phyloP scores from a whole-genome alignment of 108 stramenopile genomes.

The Fragilariopsis cylindrus region DNA sequence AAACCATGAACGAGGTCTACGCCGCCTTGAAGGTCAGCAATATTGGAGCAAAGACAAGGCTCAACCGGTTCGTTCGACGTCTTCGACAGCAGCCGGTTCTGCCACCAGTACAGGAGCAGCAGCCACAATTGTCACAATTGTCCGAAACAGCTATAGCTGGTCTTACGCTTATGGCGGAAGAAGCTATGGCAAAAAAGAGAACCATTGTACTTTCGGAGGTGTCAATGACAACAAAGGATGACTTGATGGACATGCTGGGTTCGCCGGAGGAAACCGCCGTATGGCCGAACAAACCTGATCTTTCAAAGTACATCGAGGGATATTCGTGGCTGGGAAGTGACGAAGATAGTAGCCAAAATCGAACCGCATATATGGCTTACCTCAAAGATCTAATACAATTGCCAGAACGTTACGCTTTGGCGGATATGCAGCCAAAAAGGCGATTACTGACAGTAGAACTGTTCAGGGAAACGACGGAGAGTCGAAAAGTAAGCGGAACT shows the following conservation, averaged over 20 bases:
- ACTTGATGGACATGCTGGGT: slow-evolving; percentile 6
- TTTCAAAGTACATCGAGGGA: background rate
- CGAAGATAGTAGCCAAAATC: slow-evolving; percentile 11
- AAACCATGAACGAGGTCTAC: too few species aligned
- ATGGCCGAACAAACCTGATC: slow-evolving; percentile 10
- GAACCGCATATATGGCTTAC: slow-evolving; percentile 14
- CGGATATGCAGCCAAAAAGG: slow-evolving; percentile 12
- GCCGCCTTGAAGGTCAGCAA: too few species aligned
- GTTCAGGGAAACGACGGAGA: background rate
- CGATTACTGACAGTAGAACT: background rate
- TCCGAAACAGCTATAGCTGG: background rate
- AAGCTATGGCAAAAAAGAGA: slow-evolving; percentile 2
- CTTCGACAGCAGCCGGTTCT: too few species aligned
- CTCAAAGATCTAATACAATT: background rate
- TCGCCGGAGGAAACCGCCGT: background rate
- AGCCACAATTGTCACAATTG: too few species aligned
- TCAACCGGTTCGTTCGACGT: too few species aligned
- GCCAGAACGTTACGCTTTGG: slow-evolving; percentile 6
- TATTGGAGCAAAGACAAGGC: too few species aligned
- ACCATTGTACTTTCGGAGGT: slow-evolving; percentile 10
- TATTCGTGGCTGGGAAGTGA: slow-evolving; percentile 2
- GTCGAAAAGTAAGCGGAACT: slow-evolving; percentile 2
- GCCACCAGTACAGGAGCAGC: too few species aligned
- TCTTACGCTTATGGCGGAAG: slow-evolving; percentile 10
- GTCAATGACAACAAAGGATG: background rate